Percentiles rank a stretch among this genome's conserved stretches.
Conservation (phyloP, 139 green algal genomes). For the Edaphochlamys debaryana region DNA sequence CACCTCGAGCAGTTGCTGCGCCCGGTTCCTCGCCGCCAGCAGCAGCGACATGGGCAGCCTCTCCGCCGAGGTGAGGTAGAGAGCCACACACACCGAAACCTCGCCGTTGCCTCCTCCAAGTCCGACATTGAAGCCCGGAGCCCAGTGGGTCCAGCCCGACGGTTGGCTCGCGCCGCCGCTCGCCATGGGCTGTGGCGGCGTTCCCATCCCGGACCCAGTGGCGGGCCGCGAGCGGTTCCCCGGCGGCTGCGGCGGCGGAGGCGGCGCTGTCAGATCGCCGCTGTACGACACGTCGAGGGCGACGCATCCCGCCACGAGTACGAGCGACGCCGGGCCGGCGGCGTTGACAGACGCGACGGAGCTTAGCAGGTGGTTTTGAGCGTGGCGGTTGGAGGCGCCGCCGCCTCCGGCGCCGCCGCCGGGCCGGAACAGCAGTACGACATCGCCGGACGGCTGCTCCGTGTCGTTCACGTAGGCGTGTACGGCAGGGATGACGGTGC, state of each 20-base stretch:
- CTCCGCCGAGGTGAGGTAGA: slow-evolving; percentile 12
- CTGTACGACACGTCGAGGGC: neutral
- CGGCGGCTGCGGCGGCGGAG: neutral
- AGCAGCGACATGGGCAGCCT: slow-evolving; percentile 18
- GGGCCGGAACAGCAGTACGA: slow-evolving; percentile 20
- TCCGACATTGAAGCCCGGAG: neutral
- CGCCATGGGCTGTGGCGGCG: no score
- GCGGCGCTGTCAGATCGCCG: neutral
- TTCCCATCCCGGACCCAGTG: neutral
- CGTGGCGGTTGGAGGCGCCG: neutral
- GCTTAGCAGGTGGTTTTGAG: no score
- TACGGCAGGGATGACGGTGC: slow-evolving; percentile 17
- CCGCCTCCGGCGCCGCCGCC: neutral
- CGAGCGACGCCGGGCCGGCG: slow-evolving; percentile 7
- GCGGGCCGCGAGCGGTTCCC: neutral
- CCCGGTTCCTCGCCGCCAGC: neutral
- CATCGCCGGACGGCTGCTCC: slow-evolving; percentile 14
- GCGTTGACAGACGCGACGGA: no score
- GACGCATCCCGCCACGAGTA: slow-evolving; percentile 12
- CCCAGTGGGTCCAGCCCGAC: neutral
- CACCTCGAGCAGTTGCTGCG: slow-evolving; percentile 33
- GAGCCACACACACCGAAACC: neutral
- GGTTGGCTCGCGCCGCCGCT: neutral
- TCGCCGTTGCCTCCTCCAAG: slow-evolving; percentile 7
- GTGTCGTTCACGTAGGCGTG: slow-evolving; percentile 36